Evolutionary conservation across 257 asterid species (phyloP).

Genomic region (Leptodermis oblonga): DNA sequence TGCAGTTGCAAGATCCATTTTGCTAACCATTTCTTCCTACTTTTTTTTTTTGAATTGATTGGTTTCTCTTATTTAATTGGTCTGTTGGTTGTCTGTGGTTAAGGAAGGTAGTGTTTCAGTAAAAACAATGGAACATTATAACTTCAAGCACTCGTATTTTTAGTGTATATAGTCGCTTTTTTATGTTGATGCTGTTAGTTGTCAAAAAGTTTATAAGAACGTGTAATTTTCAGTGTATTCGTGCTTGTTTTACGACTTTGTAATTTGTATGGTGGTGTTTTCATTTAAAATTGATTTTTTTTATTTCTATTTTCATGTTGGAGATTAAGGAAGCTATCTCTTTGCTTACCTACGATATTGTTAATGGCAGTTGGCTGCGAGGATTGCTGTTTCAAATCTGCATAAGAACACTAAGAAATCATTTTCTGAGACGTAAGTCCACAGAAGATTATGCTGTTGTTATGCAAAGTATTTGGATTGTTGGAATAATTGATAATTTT

Average conservation of each 20-base stretch:
- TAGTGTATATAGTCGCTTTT: too few species aligned
- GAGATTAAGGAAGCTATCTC: not conserved
- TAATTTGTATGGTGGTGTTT: not conserved
- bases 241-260: not conserved
- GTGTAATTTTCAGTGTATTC: too few species aligned
- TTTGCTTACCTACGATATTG: not conserved
- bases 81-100: not conserved
- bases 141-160: too few species aligned
- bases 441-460: not conserved
- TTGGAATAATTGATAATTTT: not conserved
- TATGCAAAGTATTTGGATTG: not conserved
- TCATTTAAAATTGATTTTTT: not conserved
- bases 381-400: conserved; percentile 97
- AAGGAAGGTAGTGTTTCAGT: too few species aligned
- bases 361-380: conserved; percentile 78
- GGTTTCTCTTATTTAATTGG: too few species aligned
- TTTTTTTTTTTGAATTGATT: not conserved
- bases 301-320: too few species aligned
- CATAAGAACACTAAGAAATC: conserved; percentile 95
- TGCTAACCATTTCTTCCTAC: not conserved
- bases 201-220: too few species aligned
- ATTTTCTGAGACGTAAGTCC: conserved; percentile 90
- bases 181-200: too few species aligned
- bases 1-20: not conserved
- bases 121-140: too few species aligned